These are phyloP conservation scores for Nicotiana obtusifolia DNA, from an alignment of 257 asterid species.

Conservation along the genomic window DNA sequence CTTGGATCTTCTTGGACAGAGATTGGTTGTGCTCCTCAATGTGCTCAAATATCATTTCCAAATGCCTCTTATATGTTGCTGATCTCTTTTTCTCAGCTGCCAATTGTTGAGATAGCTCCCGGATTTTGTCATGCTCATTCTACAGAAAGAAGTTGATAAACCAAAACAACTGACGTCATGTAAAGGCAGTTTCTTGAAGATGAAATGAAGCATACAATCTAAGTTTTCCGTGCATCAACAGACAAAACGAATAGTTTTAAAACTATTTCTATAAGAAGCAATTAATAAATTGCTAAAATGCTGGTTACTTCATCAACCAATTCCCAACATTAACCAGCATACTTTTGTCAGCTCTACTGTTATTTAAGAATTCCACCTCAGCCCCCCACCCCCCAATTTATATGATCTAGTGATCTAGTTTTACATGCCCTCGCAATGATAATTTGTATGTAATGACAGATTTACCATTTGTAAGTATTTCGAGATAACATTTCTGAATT, in stretches of 20 bases:
- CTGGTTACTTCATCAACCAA: neutral
- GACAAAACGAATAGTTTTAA: neutral
- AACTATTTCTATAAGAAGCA: neutral
- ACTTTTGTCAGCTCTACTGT: neutral
- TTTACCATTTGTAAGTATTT: neutral
- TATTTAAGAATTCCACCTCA: neutral
- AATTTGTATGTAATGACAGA: neutral
- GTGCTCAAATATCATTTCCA: slow-evolving; percentile 88
- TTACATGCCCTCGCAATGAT: neutral
- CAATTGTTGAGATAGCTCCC: slow-evolving; percentile 84
- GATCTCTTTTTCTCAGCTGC: slow-evolving; percentile 87
- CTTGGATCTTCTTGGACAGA: slow-evolving; percentile 69
- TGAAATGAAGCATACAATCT: neutral
- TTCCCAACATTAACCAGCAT: neutral
- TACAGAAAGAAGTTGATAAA: slow-evolving; percentile 20
- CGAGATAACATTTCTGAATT: neutral
- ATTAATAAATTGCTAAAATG: neutral
- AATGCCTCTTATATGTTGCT: slow-evolving; percentile 79
- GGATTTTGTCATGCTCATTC: slow-evolving; percentile 90
- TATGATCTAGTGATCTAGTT: neutral
- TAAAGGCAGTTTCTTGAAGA: neutral
- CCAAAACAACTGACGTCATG: neutral
- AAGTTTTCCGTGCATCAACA: neutral
- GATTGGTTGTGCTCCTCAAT: slow-evolving; percentile 89
- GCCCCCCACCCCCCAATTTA: neutral